Conservation (phyloP, 2,329 filamentous ascomycete species). For the Pseudohalonectria lignicola region DNA sequence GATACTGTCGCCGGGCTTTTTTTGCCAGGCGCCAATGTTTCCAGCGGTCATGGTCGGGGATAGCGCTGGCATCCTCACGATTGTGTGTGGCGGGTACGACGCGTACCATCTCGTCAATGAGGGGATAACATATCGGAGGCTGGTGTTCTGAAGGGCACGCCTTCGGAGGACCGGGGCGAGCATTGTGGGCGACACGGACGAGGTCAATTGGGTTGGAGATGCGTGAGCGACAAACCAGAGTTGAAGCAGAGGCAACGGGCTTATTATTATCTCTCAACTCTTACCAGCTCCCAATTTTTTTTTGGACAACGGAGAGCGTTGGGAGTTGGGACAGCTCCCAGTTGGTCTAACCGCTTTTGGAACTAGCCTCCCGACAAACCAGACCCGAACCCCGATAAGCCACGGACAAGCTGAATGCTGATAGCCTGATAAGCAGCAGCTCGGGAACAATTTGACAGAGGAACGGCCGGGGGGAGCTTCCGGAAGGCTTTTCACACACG, state of each 20-base stretch:
- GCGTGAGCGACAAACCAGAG: not conserved
- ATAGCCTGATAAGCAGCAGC: no score
- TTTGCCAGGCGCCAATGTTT: constrained; percentile 96
- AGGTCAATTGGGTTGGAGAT: not conserved
- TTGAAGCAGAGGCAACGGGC: not conserved
- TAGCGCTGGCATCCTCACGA: constrained; percentile 96
- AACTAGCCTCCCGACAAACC: not conserved
- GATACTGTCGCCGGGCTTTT: constrained; percentile 84
- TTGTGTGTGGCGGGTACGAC: constrained; percentile 86
- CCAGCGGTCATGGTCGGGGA: constrained; percentile 96
- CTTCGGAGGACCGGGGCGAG: constrained; percentile 53
- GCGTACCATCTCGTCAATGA: constrained; percentile 56
- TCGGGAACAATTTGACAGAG: not conserved
- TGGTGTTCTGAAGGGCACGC: constrained; percentile 43
- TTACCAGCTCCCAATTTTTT: constrained; percentile 4
- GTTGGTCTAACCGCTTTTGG: not conserved
- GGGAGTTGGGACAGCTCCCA: constrained; percentile 1
- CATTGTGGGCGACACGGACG: constrained; percentile 29
- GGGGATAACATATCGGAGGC: constrained; percentile 38
- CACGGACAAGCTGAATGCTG: not conserved
- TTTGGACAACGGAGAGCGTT: constrained; percentile 2
- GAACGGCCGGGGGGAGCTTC: not conserved
- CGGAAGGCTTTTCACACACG: no score
- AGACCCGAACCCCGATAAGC: not conserved
- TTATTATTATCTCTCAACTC: not conserved